Evolutionary conservation across 257 asterid species (phyloP).

Genomic region (Phtheirospermum japonicum): DNA sequence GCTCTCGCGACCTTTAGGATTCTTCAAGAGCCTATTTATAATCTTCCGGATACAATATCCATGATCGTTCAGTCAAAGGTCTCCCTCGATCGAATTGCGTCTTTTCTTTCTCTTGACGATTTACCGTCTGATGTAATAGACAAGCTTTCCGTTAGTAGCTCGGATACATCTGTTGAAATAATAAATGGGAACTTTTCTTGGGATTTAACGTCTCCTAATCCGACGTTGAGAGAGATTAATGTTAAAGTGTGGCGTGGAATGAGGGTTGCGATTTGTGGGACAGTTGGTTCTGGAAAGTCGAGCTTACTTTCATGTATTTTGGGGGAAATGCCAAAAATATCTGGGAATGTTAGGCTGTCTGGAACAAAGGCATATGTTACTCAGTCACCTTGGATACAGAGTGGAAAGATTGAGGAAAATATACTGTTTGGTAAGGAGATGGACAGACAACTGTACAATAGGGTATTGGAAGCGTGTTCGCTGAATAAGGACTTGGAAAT

Average conservation of each 20-base stretch:
- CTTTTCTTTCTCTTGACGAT: conserved; percentile 82
- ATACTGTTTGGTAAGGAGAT: conserved; percentile 80
- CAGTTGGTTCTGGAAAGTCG: conserved; percentile 95
- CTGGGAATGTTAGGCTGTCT: conserved; percentile 52
- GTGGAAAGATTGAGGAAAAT: conserved; percentile 84
- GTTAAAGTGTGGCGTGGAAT: conserved; percentile 54
- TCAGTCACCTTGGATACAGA: conserved; percentile 91
- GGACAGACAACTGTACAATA: conserved; percentile 55
- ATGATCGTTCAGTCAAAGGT: conserved; percentile 90
- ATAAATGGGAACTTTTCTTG: conserved; percentile 68
- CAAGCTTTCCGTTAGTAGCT: conserved; percentile 50
- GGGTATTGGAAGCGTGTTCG: conserved; percentile 71
- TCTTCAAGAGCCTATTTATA: conserved; percentile 82
- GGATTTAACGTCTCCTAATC: conserved; percentile 51
- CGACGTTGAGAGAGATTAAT: conserved; percentile 57
- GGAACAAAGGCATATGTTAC: conserved; percentile 79
- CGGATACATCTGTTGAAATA: conserved; percentile 57
- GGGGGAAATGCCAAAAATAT: conserved; percentile 75
- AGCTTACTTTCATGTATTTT: conserved; percentile 75
- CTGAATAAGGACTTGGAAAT: conserved; percentile 76
- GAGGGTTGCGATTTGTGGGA: conserved; percentile 90
- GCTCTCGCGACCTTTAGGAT: conserved; percentile 89
- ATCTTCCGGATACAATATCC: conserved; percentile 76
- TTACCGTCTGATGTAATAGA: conserved; percentile 51
- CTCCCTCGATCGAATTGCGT: conserved; percentile 81